These are phyloP conservation scores for Mycena metata DNA, from an alignment of 768 basidiomycete species.

Conservation along the genomic window DNA sequence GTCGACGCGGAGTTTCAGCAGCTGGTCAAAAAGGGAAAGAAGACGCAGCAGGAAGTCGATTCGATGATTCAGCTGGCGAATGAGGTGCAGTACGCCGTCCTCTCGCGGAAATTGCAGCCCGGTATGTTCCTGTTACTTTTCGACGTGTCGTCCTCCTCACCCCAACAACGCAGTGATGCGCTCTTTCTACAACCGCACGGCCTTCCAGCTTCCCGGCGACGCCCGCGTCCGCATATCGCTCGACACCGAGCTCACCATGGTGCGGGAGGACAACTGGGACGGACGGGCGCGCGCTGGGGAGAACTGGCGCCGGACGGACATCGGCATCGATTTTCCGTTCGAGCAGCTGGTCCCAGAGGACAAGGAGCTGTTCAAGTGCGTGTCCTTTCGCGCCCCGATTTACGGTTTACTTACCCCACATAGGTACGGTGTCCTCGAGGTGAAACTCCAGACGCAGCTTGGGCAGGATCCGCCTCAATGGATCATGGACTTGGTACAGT, in stretches of 20 bases:
- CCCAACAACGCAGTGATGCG: slow-evolving; percentile 77
- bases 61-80: slow-evolving; percentile 96
- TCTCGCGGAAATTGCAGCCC: slow-evolving; percentile 85
- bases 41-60: slow-evolving; percentile 92
- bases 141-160: not conserved
- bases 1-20: slow-evolving; percentile 95
- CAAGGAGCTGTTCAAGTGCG: slow-evolving; percentile 91
- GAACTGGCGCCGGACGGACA: slow-evolving; percentile 96
- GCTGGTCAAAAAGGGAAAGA: slow-evolving; percentile 90
- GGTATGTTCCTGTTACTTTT: slow-evolving; percentile 58
- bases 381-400: slow-evolving; percentile 11
- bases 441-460: slow-evolving; percentile 96
- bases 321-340: slow-evolving; percentile 94
- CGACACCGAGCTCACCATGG: slow-evolving; percentile 94
- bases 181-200: slow-evolving; percentile 98
- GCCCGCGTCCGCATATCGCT: slow-evolving; percentile 99
- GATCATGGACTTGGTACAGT: slow-evolving; percentile 96
- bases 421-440: slow-evolving; percentile 94
- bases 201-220: slow-evolving; percentile 98
- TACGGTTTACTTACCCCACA: slow-evolving; percentile 2
- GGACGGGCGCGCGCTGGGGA: slow-evolving; percentile 78
- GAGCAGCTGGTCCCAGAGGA: slow-evolving; percentile 80
- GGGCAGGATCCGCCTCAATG: slow-evolving; percentile 97
- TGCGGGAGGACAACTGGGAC: slow-evolving; percentile 98
- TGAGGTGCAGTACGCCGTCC: slow-evolving; percentile 93